Conservation (phyloP, 1,284 basidiomycete genomes). For the Cryptococcus sp. region DNA sequence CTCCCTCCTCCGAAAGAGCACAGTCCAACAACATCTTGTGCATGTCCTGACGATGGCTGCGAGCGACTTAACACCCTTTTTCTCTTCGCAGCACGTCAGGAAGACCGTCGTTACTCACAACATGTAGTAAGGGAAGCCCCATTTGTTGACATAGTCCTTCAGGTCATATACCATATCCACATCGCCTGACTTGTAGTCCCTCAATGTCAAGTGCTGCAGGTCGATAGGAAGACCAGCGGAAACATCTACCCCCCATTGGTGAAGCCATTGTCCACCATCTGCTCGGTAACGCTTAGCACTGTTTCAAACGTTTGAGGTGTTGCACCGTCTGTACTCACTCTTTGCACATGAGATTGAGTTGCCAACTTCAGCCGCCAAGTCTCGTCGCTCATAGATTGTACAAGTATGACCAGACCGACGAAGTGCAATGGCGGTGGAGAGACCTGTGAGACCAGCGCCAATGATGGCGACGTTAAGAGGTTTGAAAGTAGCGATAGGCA, state of each 20-base stretch:
- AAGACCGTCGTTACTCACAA: conserved; percentile 14
- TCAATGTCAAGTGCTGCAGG: conserved; percentile 40
- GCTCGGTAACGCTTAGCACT: background rate
- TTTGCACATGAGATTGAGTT: conserved; percentile 47
- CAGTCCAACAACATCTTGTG: conserved; percentile 44
- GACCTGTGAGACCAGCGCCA: conserved; percentile 42
- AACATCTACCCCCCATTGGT: conserved; percentile 42
- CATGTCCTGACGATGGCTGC: conserved; percentile 50
- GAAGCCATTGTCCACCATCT: conserved; percentile 38
- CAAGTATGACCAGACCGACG: conserved; percentile 36
- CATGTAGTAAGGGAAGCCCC: conserved; percentile 44
- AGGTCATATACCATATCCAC: conserved; percentile 40
- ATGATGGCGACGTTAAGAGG: conserved; percentile 21
- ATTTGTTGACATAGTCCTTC: conserved; percentile 38
- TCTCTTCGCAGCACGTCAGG: background rate
- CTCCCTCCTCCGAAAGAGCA: conserved; percentile 37
- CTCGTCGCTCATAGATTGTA: conserved; percentile 40
- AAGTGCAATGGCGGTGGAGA: conserved; percentile 38
- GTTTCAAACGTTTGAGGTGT: background rate
- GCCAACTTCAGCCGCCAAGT: conserved; percentile 45
- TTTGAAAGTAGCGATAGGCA: conserved; percentile 7
- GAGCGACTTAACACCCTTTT: background rate
- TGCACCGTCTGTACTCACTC: conserved; percentile 11
- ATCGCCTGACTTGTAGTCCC: conserved; percentile 44
- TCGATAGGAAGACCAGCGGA: conserved; percentile 33